Base-by-base conservation (phyloP, 179 eudicot species). In the Beta corolliflora region DNA sequence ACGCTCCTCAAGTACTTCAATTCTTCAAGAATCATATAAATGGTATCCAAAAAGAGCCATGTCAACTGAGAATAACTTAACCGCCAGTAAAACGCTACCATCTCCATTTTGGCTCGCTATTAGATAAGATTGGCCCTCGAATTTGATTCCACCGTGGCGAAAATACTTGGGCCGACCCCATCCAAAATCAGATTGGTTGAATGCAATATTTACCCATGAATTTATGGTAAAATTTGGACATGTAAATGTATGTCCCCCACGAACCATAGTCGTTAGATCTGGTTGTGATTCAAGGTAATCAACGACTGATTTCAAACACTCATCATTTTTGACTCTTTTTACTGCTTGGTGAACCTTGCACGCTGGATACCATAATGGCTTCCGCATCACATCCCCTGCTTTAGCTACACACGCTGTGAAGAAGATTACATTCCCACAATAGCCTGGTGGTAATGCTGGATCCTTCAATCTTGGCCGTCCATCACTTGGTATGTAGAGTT, bases 131-230 rank as follows among this genome's bases (percentile, higher is more conserved):
- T 64, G 80, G 13, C 93, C 93, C 44, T 88, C 93, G n/a, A 70
- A 82, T 18, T 83, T 64, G 25, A 88, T 83, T 53, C 85, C 77
- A 21, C 83, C 91, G 18, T 84, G 90, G 3, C 91, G 89, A 82
- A 81, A 79, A 76, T 77, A 79, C 21, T 82, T 60, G n/a, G 92
- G 93, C 15, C 79, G 56, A 0, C 93, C 92, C 91, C 89, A 91
- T 9, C 91, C 91, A 64, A 89, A 91, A 76, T 91, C 90, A 3
- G 85, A 79, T 58, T 89, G 86, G 55, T 83, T 44, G 18, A 85
- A 75, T 0, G 90, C 89, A 45, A 90, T 77, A 71, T 86, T 74
- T 14, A 77, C 78, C 90, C 89, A 91, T 21, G 85, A 85, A 19
- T 73, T 85, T 9, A 91, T 81, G 29, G 77, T 74, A 29, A 90